Evolutionary conservation across 768 basidiomycete species (phyloP), one percentile per base, ranked within the genome.

Genomic region (Termitomyces bulborhizus): DNA sequence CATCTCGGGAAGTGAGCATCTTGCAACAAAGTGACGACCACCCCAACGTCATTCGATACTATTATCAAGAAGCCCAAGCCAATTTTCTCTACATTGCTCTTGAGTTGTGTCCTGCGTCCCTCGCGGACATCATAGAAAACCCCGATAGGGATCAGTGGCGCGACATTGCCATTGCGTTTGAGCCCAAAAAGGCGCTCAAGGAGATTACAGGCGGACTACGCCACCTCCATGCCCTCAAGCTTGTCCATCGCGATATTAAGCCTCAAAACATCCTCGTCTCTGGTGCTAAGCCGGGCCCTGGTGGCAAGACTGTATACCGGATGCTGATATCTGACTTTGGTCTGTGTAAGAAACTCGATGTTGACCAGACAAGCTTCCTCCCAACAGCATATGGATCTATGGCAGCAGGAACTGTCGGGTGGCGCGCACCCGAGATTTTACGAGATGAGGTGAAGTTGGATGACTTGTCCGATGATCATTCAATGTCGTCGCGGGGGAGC

Each of bases 271-370:
- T 99, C 53, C 81, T 99, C 13, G 79, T 98, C 11, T 91, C 92
- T 13, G 75, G 74, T 13, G 81, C 82, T 2, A 88, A 87, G 63
- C 81, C 77, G 16, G 71, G 57, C 72, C 65, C 64, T 73, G 66
- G 62, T 70, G 68, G 60, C 63, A 54, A 60, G 63, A 53, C 57
- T n/a, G 46, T 80, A 68, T 66, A 91, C 61, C 76, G 91, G 46
- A 93, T 95, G 92, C 73, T 95, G 57, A 95, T 94, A 55, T 97
- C 94, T 1, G 97, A 99, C 71, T 98, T 99, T 67, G 97, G 97
- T 36, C 77, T 99, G 48, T 98, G 96, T 68, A 95, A 95, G 69
- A 93, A 90, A 68, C 78, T 98, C 44, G 95, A 98, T 60, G 74
- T 91, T 37, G 97, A 98, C 70, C 95, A 98, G 78, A 95, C 93